Evolutionary conservation across 352 stramenopile genomes (phyloP).

Genomic region (Phytophthora pistaciae): DNA sequence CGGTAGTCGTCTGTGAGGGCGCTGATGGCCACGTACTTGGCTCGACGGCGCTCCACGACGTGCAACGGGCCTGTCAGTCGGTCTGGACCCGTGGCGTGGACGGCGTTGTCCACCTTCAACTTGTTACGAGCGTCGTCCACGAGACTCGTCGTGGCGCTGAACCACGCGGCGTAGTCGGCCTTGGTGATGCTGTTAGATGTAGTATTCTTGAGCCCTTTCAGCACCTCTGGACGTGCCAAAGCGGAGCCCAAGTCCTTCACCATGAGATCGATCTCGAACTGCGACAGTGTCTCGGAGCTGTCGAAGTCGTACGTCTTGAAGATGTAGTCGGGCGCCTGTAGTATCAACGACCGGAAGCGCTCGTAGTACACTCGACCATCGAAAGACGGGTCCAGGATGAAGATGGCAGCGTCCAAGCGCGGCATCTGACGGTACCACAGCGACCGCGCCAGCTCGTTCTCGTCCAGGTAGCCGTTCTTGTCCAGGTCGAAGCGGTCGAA

Average conservation of each 20-base stretch:
- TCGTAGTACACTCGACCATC: slow-evolving; percentile 86
- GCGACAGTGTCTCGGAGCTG: slow-evolving; percentile 54
- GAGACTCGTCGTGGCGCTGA: slow-evolving; percentile 72
- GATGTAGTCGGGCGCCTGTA: slow-evolving; percentile 61
- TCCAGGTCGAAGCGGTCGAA: slow-evolving; percentile 88
- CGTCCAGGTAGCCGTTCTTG: slow-evolving; percentile 87
- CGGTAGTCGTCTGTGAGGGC: slow-evolving; percentile 92
- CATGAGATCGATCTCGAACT: slow-evolving; percentile 75
- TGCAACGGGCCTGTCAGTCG: slow-evolving; percentile 89
- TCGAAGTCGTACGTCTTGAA: slow-evolving; percentile 86
- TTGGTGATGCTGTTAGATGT: slow-evolving; percentile 54
- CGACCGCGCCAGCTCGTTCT: slow-evolving; percentile 78
- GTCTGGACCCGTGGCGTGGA: slow-evolving; percentile 93
- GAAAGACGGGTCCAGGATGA: slow-evolving; percentile 83
- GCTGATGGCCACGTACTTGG: slow-evolving; percentile 96
- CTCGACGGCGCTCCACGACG: slow-evolving; percentile 90
- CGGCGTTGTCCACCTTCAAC: slow-evolving; percentile 93
- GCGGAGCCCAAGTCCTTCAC: slow-evolving; percentile 64
- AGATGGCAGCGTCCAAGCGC: slow-evolving; percentile 67
- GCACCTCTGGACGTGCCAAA: slow-evolving; percentile 48
- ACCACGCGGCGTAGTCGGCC: slow-evolving; percentile 60
- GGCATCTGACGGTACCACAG: slow-evolving; percentile 81
- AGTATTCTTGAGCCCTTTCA: slow-evolving; percentile 52
- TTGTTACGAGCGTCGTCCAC: slow-evolving; percentile 58
- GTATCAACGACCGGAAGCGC: slow-evolving; percentile 54